These are phyloP conservation scores for Raphanus hybrid DNA, from an alignment of 441 rosid genomes.

Conservation along the genomic window DNA sequence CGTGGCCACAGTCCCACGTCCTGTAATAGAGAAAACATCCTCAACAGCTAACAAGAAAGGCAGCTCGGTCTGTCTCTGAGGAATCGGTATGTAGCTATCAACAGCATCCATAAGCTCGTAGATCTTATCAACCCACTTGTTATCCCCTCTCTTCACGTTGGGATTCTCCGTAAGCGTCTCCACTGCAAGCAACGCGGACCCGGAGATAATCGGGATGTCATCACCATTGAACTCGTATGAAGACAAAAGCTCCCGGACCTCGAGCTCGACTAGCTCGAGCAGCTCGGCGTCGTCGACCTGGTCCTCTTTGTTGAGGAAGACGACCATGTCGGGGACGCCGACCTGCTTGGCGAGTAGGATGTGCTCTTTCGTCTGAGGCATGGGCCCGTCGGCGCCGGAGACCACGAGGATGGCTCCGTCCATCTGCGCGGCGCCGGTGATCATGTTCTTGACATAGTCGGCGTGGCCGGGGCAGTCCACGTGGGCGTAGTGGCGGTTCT, in stretches of 20 bases:
- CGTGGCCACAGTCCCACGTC: conserved; percentile 97
- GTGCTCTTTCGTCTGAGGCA: conserved; percentile 93
- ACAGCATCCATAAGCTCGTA: conserved; percentile 95
- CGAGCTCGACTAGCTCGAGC: conserved; percentile 85
- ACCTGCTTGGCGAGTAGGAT: conserved; percentile 87
- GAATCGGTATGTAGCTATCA: conserved; percentile 88
- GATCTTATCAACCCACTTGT: conserved; percentile 95
- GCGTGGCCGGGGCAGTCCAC: conserved; percentile 97
- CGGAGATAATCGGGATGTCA: conserved; percentile 80
- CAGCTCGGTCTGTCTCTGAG: conserved; percentile 83
- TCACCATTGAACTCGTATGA: conserved; percentile 90
- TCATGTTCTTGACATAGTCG: conserved; percentile 91
- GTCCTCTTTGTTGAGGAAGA: conserved; percentile 89
- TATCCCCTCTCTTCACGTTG: conserved; percentile 71
- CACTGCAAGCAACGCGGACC: conserved; percentile 82
- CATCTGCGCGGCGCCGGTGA: conserved; percentile 92
- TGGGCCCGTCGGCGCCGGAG: conserved; percentile 89
- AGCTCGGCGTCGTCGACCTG: conserved; percentile 93
- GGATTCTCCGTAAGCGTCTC: conserved; percentile 84
- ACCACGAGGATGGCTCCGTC: conserved; percentile 90
- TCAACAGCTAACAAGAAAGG: conserved; percentile 94
- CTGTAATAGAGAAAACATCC: conserved; percentile 93
- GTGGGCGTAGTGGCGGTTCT: conserved; percentile 89
- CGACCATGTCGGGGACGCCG: conserved; percentile 92
- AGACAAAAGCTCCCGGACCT: conserved; percentile 87